Conservation (phyloP, 116 monocot species). For the Dioscorea cayenensis region DNA sequence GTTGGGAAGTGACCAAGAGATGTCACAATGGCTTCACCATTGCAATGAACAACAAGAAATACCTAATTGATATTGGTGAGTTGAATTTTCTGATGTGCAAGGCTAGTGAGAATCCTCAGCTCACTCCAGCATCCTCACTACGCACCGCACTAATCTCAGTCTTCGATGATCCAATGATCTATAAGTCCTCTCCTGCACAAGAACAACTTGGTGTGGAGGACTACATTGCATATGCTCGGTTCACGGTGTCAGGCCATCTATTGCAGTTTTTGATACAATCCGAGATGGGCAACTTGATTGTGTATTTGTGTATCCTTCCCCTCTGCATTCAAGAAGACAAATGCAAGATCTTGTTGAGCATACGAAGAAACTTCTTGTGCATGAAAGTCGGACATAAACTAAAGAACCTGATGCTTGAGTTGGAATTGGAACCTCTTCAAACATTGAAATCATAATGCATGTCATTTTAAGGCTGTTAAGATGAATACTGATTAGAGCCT, state of each 20-base stretch:
- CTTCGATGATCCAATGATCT: slow-evolving; percentile 58
- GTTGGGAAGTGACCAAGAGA: slow-evolving; percentile 71
- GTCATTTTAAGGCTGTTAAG: too few species aligned
- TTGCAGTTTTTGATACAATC: slow-evolving; percentile 78
- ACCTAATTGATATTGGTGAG: slow-evolving; percentile 68
- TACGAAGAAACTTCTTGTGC: slow-evolving; percentile 48
- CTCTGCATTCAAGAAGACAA: slow-evolving; percentile 75
- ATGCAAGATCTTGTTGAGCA: slow-evolving; percentile 42
- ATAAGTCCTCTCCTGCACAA: slow-evolving; percentile 13
- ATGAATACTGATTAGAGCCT: too few species aligned
- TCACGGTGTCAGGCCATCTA: slow-evolving; percentile 76
- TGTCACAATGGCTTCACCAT: slow-evolving; percentile 43
- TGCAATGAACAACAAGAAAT: slow-evolving; percentile 54
- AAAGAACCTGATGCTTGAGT: not conserved
- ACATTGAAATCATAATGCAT: too few species aligned
- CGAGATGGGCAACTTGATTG: slow-evolving; percentile 56
- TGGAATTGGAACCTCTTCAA: too few species aligned
- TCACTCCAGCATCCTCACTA: slow-evolving; percentile 63
- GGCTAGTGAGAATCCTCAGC: slow-evolving; percentile 74
- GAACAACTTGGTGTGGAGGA: slow-evolving; percentile 43
- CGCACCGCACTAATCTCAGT: slow-evolving; percentile 72
- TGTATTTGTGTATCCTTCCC: slow-evolving; percentile 63
- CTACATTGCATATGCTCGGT: slow-evolving; percentile 55
- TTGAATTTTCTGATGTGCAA: slow-evolving; percentile 91
- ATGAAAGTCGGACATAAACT: slow-evolving; percentile 10